These are phyloP conservation scores for Coelastrella sp. DNA, from an alignment of 139 green algal species.

Conservation along the genomic window DNA sequence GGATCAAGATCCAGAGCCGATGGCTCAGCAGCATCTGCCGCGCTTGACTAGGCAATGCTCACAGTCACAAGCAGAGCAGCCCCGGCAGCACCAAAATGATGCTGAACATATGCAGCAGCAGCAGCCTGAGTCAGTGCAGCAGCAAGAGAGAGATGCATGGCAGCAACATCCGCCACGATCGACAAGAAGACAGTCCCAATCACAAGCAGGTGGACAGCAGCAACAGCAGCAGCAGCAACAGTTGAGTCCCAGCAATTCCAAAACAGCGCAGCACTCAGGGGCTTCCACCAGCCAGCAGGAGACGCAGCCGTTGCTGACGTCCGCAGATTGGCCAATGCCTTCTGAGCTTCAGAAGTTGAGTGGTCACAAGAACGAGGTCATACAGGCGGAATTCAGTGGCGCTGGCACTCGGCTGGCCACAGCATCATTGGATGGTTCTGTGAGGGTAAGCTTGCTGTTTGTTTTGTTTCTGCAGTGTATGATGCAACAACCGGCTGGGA, in stretches of 20 bases:
- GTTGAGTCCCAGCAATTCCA: no score
- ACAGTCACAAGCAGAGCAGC: background rate
- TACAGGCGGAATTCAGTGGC: conserved; percentile 77
- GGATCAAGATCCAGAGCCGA: no score
- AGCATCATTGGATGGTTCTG: conserved; percentile 79
- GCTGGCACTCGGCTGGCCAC: conserved; percentile 72
- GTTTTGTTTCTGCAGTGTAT: no score
- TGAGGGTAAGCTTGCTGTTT: conserved; percentile 64
- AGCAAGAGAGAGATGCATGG: no score
- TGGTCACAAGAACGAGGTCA: conserved; percentile 79
- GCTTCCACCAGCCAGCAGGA: background rate
- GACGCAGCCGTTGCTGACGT: background rate
- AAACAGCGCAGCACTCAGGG: background rate
- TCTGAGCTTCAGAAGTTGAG: conserved; percentile 23
- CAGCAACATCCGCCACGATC: no score
- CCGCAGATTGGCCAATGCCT: conserved; percentile 18
- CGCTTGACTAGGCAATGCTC: background rate
- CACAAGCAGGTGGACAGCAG: no score
- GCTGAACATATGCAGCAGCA: background rate
- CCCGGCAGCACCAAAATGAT: conserved; percentile 2
- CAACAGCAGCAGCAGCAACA: no score
- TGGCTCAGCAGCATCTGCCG: no score
- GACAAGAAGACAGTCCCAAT: no score
- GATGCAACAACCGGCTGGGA: no score
- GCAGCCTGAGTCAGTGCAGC: no score